Base-by-base conservation (phyloP, 768 basidiomycete genomes). In the Serendipita sp. region DNA sequence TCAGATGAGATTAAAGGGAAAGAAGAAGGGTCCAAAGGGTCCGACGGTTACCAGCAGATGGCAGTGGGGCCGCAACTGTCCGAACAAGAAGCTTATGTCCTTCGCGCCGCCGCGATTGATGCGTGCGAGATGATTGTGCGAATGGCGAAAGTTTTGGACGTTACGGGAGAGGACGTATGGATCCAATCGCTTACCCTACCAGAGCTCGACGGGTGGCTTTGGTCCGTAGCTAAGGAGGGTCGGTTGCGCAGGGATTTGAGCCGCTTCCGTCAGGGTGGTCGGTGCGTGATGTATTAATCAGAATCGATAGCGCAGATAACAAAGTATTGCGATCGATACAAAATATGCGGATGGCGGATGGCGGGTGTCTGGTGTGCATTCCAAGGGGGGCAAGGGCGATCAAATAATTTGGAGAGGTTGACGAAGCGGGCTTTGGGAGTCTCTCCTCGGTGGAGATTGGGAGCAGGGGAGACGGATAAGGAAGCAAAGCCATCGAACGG, bases 101-200 rank as follows among this genome's bases (percentile, higher is more conserved):
- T 93, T 58, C 85, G 91, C 32, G 88, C 88, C 3, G 86, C 89
- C 2, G 85, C 90, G 1, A 79, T 93, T 37, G 83, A 88, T 70
- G 89, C 88, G 11, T 88, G 88, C 70, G 84, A 89, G 69, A 73
- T 81, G 66, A 86, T 91, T 45, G 75, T 86, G 15, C 75, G 81
- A 63, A 73, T 72, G 34, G 86, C 84, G 16, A 80, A 73, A 64
- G 74, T 72, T 30, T 66, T 78, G 28, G 71, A 74, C 35, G 72
- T 70, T 63, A n/a, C 8, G 48, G 32, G 10, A 53, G 56, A 60
- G 37, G 72, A 66, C 45, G 63, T 67, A n/a, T 46, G 70, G 44
- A 69, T 88, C 68, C 79, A 75, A 64, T 74, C 76, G 2, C 76
- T 92, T 41, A 82, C 77, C 0, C 74, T 83, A 32, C 83, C 85